Evolutionary conservation across 345 rosid species (phyloP).

Genomic region (Lepidium aucheri): DNA sequence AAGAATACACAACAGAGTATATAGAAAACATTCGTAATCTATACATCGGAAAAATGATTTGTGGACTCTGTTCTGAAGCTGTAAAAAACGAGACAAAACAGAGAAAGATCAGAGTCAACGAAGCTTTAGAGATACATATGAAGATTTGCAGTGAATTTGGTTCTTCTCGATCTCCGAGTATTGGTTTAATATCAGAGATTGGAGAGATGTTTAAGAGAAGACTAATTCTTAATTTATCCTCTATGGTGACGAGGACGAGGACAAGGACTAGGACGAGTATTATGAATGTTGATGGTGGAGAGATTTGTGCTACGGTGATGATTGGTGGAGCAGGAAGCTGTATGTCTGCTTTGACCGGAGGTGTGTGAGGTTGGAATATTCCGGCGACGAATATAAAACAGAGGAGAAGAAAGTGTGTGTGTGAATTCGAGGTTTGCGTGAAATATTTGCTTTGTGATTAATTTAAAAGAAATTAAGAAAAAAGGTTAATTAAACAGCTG

Average conservation of each 20-base stretch:
- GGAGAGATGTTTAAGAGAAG: conserved; percentile 55
- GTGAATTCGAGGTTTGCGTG: not conserved
- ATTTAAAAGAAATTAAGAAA: not conserved
- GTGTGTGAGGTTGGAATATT: conserved; percentile 18
- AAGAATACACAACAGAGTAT: conserved; percentile 75
- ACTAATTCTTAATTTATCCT: conserved; percentile 29
- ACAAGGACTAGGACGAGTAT: too few relatives aligned
- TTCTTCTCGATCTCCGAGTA: conserved; percentile 41
- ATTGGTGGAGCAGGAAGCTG: conserved; percentile 13
- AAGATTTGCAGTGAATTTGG: conserved; percentile 51
- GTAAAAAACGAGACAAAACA: conserved; percentile 59
- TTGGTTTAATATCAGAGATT: conserved; percentile 59
- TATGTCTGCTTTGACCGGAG: conserved; percentile 18
- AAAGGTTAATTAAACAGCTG: not conserved
- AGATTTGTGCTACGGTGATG: conserved; percentile 16
- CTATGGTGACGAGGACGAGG: not conserved
- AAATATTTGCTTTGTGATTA: not conserved
- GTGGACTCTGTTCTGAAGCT: conserved; percentile 86
- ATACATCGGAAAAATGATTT: conserved; percentile 61
- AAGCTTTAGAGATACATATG: conserved; percentile 62
- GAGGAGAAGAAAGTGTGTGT: not conserved
- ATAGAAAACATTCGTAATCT: conserved; percentile 43
- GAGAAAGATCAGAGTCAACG: conserved; percentile 55
- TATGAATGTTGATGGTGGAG: not conserved
- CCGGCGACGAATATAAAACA: not conserved